Base-by-base conservation (phyloP, 2,329 filamentous ascomycete species). In the Neopestalotiopsis sp. region DNA sequence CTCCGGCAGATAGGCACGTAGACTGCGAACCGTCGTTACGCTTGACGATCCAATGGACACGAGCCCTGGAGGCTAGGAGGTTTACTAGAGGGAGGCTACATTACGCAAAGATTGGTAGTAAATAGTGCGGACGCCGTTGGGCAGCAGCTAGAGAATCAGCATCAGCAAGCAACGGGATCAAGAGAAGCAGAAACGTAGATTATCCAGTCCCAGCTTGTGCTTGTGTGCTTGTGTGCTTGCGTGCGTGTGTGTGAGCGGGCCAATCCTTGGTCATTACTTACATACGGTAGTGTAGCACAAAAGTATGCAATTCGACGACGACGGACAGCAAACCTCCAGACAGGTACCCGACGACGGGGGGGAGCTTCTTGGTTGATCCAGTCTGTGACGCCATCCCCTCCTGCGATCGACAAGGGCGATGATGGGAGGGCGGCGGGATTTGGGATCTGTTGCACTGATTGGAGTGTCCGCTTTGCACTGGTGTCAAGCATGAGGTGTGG, bases 361-460 rank as follows among this genome's bases (percentile, higher is more conserved):
- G 45, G 17, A 53, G 45, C n/a, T 20, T 24, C n/a, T 53, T 53
- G 45, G 17, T 17, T 53, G 45, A 53, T n/a, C 45, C 45, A 53
- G 45, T 53, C 17, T 53, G 45, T 53, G 45, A 53, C 45, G 45
- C 45, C 45, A 53, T 53, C 45, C 45, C 45, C 45, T 53, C 45
- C 17, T 53, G 45, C 45, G 45, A 53, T 53, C 45, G 45, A 53
- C 45, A 53, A n/a, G 45, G 45, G 45, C 45, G 45, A 53, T 53
- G 45, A 53, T 53, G 45, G 45, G 45, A 53, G 45, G 45, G 45
- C 45, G 20, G 45, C 45, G 45, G 45, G 45, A 53, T 53, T 53
- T 53, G 45, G 45, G 45, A 53, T 53, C 45, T 53, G 45, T 53
- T 24, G 45, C 5, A 53, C 45, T 53, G 45, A 53, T 53, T 53